Evolutionary conservation across 495 filamentous ascomycete genomes (phyloP).

Genomic region (Rhypophila decipiens): DNA sequence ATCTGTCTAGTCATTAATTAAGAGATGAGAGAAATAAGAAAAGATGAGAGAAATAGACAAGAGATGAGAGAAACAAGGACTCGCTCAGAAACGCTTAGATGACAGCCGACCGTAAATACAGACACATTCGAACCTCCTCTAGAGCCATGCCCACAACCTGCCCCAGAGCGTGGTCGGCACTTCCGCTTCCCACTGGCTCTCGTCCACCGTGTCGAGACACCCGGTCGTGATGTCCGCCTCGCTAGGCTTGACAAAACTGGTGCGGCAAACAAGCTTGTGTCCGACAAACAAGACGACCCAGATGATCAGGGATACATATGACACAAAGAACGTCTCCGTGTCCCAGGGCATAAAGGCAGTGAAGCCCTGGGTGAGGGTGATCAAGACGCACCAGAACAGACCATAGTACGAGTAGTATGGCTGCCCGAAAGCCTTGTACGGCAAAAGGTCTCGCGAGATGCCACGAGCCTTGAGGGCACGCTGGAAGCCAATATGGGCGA

Average conservation of each 20-base stretch:
- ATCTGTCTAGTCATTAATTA: no score
- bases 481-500: conserved; percentile 57
- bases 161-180: background rate
- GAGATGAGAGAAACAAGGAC: no score
- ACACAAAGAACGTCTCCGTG: conserved; percentile 51
- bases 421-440: conserved; percentile 53
- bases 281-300: conserved; percentile 53
- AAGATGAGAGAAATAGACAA: no score
- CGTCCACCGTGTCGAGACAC: background rate
- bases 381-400: conserved; percentile 57
- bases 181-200: background rate
- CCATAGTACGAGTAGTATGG: conserved; percentile 55
- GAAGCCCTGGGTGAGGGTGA: conserved; percentile 66
- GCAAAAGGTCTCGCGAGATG: conserved; percentile 45
- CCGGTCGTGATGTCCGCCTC: conserved; percentile 9
- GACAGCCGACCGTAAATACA: no score
- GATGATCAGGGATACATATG: conserved; percentile 57
- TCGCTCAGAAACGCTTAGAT: no score
- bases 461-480: conserved; percentile 50
- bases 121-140: background rate
- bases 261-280: conserved; percentile 45
- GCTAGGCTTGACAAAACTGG: conserved; percentile 11
- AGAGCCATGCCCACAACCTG: background rate
- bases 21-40: no score
- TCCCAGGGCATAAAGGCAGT: conserved; percentile 59